A percentile compares a stretch with the other conserved stretches of the same genome.
Conservation (phyloP, 441 rosid species). For the Populus hybrid region DNA sequence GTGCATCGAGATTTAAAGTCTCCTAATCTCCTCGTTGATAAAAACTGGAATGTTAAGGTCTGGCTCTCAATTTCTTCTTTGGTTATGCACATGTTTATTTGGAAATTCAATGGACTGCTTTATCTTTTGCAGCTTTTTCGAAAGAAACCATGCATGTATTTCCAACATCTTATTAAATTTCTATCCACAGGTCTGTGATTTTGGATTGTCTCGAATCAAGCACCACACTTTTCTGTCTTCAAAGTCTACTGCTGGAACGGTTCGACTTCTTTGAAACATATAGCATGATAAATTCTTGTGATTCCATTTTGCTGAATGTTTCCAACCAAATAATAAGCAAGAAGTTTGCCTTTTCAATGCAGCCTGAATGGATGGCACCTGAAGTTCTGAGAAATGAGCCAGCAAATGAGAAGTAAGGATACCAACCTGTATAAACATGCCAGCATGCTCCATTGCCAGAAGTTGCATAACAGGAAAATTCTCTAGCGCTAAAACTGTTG, state of each 20-base stretch:
- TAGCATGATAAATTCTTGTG: background rate
- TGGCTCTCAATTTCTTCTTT: background rate
- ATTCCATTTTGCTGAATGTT: conserved; percentile 4
- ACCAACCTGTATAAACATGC: conserved; percentile 13
- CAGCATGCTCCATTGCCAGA: background rate
- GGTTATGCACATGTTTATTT: background rate
- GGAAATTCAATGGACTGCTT: conserved; percentile 6
- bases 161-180: conserved; percentile 14
- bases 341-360: conserved; percentile 32
- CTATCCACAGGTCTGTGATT: conserved; percentile 72
- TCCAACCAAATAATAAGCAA: conserved; percentile 3
- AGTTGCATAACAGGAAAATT: conserved; percentile 7
- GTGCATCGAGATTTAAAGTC: conserved; percentile 98
- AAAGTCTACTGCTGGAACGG: conserved; percentile 99
- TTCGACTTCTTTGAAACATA: conserved; percentile 25
- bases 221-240: conserved; percentile 93
- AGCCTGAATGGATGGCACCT: conserved; percentile 99
- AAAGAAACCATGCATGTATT: background rate
- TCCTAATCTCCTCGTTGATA: conserved; percentile 97
- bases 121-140: conserved; percentile 11
- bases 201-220: conserved; percentile 94
- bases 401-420: conserved; percentile 88
- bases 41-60: conserved; percentile 97
- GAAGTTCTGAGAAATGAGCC: conserved; percentile 98
- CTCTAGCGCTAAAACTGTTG: conserved; percentile 11